A percentile compares a stretch with the other conserved stretches of the same genome.
phyloP scores from a whole-genome alignment of 75 land plant genomes.

The Selaginella tamariscina region DNA sequence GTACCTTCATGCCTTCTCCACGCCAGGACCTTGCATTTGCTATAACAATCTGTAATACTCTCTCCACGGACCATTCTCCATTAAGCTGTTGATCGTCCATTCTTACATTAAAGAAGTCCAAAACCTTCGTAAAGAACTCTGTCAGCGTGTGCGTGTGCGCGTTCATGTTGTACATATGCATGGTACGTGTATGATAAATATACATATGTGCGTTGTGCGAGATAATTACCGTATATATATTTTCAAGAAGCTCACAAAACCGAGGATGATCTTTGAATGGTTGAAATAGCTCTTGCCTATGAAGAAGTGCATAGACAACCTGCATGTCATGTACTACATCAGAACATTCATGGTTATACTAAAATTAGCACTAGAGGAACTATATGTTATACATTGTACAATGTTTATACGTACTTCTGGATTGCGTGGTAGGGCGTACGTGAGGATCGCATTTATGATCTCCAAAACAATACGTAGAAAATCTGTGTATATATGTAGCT shows the following conservation, averaged over 20 bases:
- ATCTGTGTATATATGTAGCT: conserved; percentile 66
- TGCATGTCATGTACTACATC: conserved; percentile 12
- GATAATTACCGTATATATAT: conserved; percentile 53
- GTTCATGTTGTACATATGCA: too few relatives aligned
- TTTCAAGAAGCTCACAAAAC: conserved; percentile 69
- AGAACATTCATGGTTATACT: not conserved
- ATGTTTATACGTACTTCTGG: conserved; percentile 52
- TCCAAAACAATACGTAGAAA: conserved; percentile 77
- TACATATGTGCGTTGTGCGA: too few relatives aligned
- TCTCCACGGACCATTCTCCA: conserved; percentile 86
- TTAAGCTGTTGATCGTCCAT: conserved; percentile 56
- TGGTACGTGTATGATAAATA: too few relatives aligned
- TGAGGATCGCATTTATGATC: conserved; percentile 69
- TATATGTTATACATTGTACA: not conserved
- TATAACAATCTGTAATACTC: conserved; percentile 60
- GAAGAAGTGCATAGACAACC: conserved; percentile 85
- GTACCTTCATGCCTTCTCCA: conserved; percentile 86
- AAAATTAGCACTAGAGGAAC: not conserved
- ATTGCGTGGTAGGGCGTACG: conserved; percentile 76
- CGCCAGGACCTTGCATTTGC: conserved; percentile 77
- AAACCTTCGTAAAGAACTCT: conserved; percentile 26
- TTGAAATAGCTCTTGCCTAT: conserved; percentile 71
- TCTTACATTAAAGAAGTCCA: conserved; percentile 75
- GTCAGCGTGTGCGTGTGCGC: not conserved
- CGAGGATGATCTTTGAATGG: conserved; percentile 80